Evolutionary conservation across 2,329 filamentous ascomycete genomes (phyloP).

Genomic region (Aureobasidium mangrovei): DNA sequence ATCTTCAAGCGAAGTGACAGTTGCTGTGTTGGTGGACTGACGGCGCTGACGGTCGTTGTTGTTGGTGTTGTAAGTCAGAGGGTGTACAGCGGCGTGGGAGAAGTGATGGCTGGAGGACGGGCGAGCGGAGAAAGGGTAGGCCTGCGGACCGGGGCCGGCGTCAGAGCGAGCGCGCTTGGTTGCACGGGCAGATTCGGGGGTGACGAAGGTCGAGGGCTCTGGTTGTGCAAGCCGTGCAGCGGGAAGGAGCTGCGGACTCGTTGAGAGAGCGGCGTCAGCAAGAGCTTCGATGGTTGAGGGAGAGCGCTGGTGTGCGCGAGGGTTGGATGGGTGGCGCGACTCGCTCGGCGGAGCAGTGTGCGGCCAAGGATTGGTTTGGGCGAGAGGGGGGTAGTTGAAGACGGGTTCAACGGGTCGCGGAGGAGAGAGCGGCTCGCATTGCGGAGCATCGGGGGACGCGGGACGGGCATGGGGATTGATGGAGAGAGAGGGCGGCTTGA

Average conservation of each 20-base stretch:
- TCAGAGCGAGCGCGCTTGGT: conserved; percentile 53
- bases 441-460: conserved; percentile 24
- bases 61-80: neutral
- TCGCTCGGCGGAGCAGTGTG: neutral
- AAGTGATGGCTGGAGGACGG: conserved; percentile 40
- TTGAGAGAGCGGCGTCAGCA: conserved; percentile 34
- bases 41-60: conserved; percentile 27
- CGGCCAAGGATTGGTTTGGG: neutral
- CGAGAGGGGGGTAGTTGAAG: conserved; percentile 26
- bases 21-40: conserved; percentile 15
- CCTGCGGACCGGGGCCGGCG: conserved; percentile 39
- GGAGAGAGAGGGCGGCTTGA: conserved; percentile 21
- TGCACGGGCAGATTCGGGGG: conserved; percentile 20
- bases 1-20: conserved; percentile 33
- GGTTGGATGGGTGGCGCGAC: neutral
- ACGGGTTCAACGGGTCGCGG: conserved; percentile 25
- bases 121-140: conserved; percentile 31
- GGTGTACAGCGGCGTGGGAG: conserved; percentile 21
- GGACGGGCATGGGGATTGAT: conserved; percentile 19
- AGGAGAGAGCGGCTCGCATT: conserved; percentile 28
- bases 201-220: conserved; percentile 16
- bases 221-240: conserved; percentile 15
- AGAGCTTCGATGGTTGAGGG: conserved; percentile 36
- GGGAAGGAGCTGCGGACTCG: conserved; percentile 23
- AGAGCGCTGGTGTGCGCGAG: conserved; percentile 22